These are phyloP conservation scores for Gossypium aridum DNA, from an alignment of 441 rosid species.

Conservation along the genomic window DNA sequence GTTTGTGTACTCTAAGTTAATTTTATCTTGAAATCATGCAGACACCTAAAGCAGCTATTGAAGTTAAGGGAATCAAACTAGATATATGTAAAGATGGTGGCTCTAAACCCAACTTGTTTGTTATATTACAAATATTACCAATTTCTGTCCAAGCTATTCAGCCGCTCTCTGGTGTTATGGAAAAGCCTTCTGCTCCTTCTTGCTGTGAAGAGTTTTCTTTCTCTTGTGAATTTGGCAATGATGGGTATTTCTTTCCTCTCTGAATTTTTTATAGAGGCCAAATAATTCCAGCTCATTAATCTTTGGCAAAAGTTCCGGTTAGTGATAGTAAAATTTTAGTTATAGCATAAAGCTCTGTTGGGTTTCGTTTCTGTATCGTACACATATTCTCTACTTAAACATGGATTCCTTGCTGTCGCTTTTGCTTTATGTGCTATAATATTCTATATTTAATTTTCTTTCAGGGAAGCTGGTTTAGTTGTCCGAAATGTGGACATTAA, in stretches of 20 bases:
- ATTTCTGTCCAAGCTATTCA: slow-evolving; percentile 46
- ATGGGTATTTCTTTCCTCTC: slow-evolving; percentile 46
- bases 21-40: slow-evolving; percentile 37
- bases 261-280: slow-evolving; percentile 10
- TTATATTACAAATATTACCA: slow-evolving; percentile 70
- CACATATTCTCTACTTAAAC: slow-evolving; percentile 12
- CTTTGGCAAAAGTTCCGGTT: not conserved
- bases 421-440: slow-evolving; percentile 13
- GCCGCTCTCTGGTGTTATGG: slow-evolving; percentile 35
- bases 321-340: not conserved
- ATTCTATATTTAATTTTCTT: slow-evolving; percentile 20
- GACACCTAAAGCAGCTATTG: slow-evolving; percentile 60
- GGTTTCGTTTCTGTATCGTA: not conserved
- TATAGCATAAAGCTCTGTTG: not conserved
- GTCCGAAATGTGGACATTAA: slow-evolving; percentile 58
- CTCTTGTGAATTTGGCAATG: slow-evolving; percentile 81
- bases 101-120: slow-evolving; percentile 54
- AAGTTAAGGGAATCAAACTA: slow-evolving; percentile 66
- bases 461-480: slow-evolving; percentile 74
- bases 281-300: not conserved
- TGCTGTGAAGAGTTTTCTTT: slow-evolving; percentile 75
- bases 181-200: slow-evolving; percentile 64
- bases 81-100: slow-evolving; percentile 81
- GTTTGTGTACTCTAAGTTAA: slow-evolving; percentile 1
- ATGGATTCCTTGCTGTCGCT: slow-evolving; percentile 8